Evolutionary conservation across 2,329 filamentous ascomycete species (phyloP).

Genomic region (Scolecobasidium constrictum): DNA sequence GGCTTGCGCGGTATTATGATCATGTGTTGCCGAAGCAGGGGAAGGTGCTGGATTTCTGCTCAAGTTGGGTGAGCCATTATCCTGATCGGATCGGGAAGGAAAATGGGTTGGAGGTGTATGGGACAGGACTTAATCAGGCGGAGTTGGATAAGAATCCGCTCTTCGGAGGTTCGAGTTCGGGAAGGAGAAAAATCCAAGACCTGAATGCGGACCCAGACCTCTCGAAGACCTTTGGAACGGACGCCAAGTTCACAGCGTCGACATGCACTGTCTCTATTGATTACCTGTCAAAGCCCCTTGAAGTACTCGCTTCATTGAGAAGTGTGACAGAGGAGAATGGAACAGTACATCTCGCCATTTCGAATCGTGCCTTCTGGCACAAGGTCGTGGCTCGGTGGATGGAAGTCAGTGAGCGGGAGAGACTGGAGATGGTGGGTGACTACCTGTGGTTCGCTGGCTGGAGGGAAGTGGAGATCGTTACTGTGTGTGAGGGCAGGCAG

Average conservation of each 20-base stretch:
- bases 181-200: conserved; percentile 27
- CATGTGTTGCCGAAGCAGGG: conserved; percentile 29
- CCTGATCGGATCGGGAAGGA: conserved; percentile 21
- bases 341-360: conserved; percentile 38
- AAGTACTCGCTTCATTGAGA: conserved; percentile 32
- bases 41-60: conserved; percentile 39
- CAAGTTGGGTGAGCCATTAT: conserved; percentile 39
- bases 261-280: conserved; percentile 43
- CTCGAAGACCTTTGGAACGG: conserved; percentile 10
- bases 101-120: conserved; percentile 29
- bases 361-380: conserved; percentile 42
- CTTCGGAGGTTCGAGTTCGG: conserved; percentile 18
- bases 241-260: conserved; percentile 28
- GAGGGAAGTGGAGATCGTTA: conserved; percentile 40
- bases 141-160: conserved; percentile 34
- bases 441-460: conserved; percentile 42
- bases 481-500: neutral
- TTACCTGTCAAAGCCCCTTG: conserved; percentile 37
- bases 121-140: conserved; percentile 36
- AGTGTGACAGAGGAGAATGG: conserved; percentile 31
- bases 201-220: conserved; percentile 31
- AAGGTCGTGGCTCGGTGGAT: conserved; percentile 42
- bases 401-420: conserved; percentile 31
- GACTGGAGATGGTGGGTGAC: conserved; percentile 40
- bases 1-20: conserved; percentile 36